Percentiles rank a stretch among this genome's conserved stretches.
phyloP scores from a whole-genome alignment of 495 filamentous ascomycete genomes.

The Daldinia bambusicola region DNA sequence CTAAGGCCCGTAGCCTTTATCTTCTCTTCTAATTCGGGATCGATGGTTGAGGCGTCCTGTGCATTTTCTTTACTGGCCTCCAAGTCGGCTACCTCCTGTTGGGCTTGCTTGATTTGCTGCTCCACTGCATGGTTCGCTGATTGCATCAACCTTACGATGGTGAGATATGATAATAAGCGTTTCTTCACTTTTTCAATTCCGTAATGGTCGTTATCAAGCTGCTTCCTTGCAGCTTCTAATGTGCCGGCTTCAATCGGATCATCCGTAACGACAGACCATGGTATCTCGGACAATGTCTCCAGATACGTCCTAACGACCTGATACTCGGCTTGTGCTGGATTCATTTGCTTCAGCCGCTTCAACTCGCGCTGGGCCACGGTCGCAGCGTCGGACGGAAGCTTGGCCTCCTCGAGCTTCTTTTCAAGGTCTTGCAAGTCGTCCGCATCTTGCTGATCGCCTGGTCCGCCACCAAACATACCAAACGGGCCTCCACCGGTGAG shows the following conservation, averaged over 20 bases:
- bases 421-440: conserved; percentile 83
- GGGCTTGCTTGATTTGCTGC: conserved; percentile 73
- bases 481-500: conserved; percentile 58
- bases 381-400: conserved; percentile 71
- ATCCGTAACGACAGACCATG: conserved; percentile 87
- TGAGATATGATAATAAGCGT: conserved; percentile 92
- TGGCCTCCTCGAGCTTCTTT: conserved; percentile 83
- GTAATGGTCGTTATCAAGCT: conserved; percentile 96
- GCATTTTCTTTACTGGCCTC: conserved; percentile 53
- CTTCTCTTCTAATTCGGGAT: conserved; percentile 54
- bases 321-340: conserved; percentile 93
- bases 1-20: conserved; percentile 65
- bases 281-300: conserved; percentile 93
- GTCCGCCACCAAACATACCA: conserved; percentile 46
- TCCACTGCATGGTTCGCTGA: conserved; percentile 83
- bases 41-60: conserved; percentile 38
- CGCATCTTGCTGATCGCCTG: conserved; percentile 48
- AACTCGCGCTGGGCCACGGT: conserved; percentile 92
- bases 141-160: conserved; percentile 93
- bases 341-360: conserved; percentile 91
- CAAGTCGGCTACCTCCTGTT: conserved; percentile 65
- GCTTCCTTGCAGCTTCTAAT: conserved; percentile 80
- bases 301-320: conserved; percentile 94
- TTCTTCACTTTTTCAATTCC: conserved; percentile 98
- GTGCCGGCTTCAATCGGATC: conserved; percentile 89